Evolutionary conservation across 1,139 yeast species (phyloP), one percentile per base, ranked within the genome.

Genomic region (Scheffersomyces segobiensis): DNA sequence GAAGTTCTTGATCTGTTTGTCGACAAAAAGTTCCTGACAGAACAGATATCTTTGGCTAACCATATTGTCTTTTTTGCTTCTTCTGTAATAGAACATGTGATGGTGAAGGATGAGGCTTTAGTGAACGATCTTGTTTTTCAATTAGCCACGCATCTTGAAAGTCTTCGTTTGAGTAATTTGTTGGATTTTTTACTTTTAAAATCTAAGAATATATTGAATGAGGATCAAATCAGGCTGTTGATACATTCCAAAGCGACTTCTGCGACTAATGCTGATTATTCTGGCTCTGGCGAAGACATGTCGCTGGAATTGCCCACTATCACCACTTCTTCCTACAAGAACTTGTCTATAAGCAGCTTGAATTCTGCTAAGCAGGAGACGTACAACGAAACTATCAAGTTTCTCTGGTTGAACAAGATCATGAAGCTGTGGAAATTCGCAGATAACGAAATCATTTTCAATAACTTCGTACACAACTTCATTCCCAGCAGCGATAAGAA

Each of bases 351-450:
- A 1, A 50, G 58, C 12, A 60, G 54, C 50, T 54, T 62, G 46
- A 50, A 59, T n/a, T 26, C 60, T 14, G 52, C 53, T 2, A 54
- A 53, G 6, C 55, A 56, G 24, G 49, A 53, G 10, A 56, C 56
- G 6, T 57, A 54, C 21, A 51, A 53, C 21, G 59, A 46, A 21
- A 48, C 26, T n/a, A 42, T 19, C 20, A 72, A 70, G 53, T 74
- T 70, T 54, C 65, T 73, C 50, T 77, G 78, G 77, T 65, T 77
- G 54, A 67, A 71, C 57, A 56, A 64, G 12, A 62, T 67, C 22
- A 73, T 77, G 66, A 67, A 62, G 55, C 64, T 60, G 6, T 77
- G 76, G 74, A 62, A 62, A 22, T 65, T 73, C 49, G 62, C 62
- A 14, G 56, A 63, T 49, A 67, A 65, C 56, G 68, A 65, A 8